Conservation (phyloP, 164 flowering plant species). For the Cinnamomum chago region DNA sequence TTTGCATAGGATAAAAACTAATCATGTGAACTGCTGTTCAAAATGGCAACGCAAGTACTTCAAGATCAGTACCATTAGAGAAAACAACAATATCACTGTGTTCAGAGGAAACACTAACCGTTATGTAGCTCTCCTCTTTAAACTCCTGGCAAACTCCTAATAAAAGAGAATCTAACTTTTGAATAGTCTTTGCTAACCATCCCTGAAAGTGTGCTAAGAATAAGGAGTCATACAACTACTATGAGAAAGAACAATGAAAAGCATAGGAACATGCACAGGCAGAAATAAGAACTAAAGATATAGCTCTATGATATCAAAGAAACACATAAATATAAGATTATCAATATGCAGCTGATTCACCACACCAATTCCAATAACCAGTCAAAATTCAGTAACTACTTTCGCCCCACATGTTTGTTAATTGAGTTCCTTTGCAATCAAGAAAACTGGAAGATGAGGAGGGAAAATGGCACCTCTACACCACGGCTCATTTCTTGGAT, state of each 20-base stretch:
- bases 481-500: slow-evolving; percentile 93
- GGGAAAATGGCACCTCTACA: slow-evolving; percentile 58
- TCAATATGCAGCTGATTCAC: too few species aligned
- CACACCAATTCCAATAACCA: too few species aligned
- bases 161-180: slow-evolving; percentile 85
- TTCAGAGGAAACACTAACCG: slow-evolving; percentile 44
- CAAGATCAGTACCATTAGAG: too few species aligned
- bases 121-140: slow-evolving; percentile 67
- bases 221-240: background rate
- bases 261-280: background rate
- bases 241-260: background rate
- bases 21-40: background rate
- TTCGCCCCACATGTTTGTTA: too few species aligned
- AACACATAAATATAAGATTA: too few species aligned
- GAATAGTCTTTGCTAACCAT: slow-evolving; percentile 91
- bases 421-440: too few species aligned
- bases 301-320: too few species aligned
- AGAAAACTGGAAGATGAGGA: background rate
- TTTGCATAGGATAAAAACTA: background rate
- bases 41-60: background rate
- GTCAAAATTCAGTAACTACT: too few species aligned
- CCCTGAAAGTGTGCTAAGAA: slow-evolving; percentile 45
- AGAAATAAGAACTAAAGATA: background rate
- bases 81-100: background rate
- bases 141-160: slow-evolving; percentile 93